Evolutionary conservation across 805 yeast species (phyloP), one percentile per base, ranked within the genome.

Genomic region (Monosporozyma siamensis): DNA sequence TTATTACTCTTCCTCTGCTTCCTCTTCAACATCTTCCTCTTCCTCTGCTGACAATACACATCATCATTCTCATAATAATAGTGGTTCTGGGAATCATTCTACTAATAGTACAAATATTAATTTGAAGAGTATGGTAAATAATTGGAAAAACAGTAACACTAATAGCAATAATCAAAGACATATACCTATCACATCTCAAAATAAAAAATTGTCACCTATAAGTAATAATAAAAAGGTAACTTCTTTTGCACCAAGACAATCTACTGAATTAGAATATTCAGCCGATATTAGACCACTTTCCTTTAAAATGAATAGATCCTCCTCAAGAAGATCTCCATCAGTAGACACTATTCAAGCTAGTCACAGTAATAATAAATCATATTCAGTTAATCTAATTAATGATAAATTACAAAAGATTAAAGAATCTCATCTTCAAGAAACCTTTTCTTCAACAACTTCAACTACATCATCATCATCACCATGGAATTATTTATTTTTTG

Each of bases 211-310:
- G 12, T 25, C 31, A n/a, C 31, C 31, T 4, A 27, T 9, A 25
- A 27, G 6, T 14, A 27, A 27, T 27, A 27, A 12, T 9, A 27
- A 24, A 6, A 24, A 24, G 9, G 10, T 6, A 4, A 10, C 3
- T 17, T 17, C 34, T 7, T 17, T 30, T n/a, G 34, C 34, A 3
- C 39, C 31, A 18, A 26, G n/a, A 7, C 21, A 26, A 37, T 17
- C 15, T 10, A 21, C 30, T 25, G 34, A 32, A 25, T 21, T 37
- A n/a, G 55, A 47, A 9, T 52, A 48, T 36, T 49, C 56, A 8
- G 55, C 61, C 3, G 60, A 54, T 42, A 44, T 56, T 9, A 42
- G 46, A 24, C 63, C 63, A 0, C 43, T 55, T 10, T 48, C 41
- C 24, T 56, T 58, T 40, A 54, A 51, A 37, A 52, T 50, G 42